Conservation (phyloP, 331 rosid species). For the Acacia pycnantha region DNA sequence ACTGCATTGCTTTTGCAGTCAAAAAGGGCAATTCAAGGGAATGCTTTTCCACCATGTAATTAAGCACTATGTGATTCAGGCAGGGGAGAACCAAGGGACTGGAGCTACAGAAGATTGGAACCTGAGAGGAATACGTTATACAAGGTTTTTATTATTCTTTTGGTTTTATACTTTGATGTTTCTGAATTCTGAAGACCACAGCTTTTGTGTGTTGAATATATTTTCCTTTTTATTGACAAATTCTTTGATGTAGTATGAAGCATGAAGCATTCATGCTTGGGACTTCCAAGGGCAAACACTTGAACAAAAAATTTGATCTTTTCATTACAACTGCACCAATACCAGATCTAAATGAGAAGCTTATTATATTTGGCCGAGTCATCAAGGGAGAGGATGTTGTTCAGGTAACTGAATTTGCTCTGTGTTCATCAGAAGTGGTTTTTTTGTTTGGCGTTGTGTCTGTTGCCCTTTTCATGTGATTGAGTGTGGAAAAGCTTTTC, state of each 20-base stretch:
- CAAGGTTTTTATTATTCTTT: conserved; percentile 54
- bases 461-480: not conserved
- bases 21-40: conserved; percentile 82
- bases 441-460: not conserved
- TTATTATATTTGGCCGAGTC: conserved; percentile 83
- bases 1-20: conserved; percentile 56
- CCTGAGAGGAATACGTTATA: conserved; percentile 70
- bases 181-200: not conserved
- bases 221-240: conserved; percentile 21
- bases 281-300: conserved; percentile 75
- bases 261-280: conserved; percentile 94
- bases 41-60: conserved; percentile 82
- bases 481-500: not conserved
- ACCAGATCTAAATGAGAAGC: conserved; percentile 87
- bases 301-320: conserved; percentile 74
- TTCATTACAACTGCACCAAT: conserved; percentile 97
- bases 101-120: conserved; percentile 87
- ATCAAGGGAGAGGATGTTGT: conserved; percentile 95
- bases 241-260: conserved; percentile 55
- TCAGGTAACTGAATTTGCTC: conserved; percentile 58
- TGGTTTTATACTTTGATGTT: conserved; percentile 12
- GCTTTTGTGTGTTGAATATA: not conserved
- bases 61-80: conserved; percentile 82
- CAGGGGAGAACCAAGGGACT: conserved; percentile 68
- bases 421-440: conserved; percentile 6